Percentiles rank a stretch among this genome's conserved stretches.
These are phyloP conservation scores for Podaxis carcinomalis DNA, from an alignment of 768 basidiomycete genomes.

Conservation along the genomic window DNA sequence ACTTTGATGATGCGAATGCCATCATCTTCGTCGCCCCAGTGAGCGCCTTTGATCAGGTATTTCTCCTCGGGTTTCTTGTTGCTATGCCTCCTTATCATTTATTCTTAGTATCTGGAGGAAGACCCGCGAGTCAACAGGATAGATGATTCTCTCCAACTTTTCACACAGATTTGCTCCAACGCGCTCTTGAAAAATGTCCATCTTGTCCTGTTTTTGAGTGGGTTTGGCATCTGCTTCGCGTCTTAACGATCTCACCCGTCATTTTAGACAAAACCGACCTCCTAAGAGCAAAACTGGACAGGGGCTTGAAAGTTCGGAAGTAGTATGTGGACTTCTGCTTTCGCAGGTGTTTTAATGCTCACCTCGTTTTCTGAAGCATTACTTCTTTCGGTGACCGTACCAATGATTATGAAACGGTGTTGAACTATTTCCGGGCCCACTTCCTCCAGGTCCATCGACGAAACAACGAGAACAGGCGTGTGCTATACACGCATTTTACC, in stretches of 20 bases:
- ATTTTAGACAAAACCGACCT: constrained; percentile 73
- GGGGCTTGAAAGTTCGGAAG: constrained; percentile 68
- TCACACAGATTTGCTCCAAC: constrained; percentile 83
- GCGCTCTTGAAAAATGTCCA: constrained; percentile 69
- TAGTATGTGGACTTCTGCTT: constrained; percentile 47
- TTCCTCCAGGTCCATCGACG: constrained; percentile 78
- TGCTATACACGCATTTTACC: constrained; percentile 79
- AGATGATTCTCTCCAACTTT: constrained; percentile 85
- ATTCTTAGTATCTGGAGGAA: constrained; percentile 73
- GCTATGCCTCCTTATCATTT: constrained; percentile 6
- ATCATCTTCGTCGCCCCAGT: constrained; percentile 80
- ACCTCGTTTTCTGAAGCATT: constrained; percentile 41
- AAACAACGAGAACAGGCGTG: constrained; percentile 76
- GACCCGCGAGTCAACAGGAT: constrained; percentile 83
- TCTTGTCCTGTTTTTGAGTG: constrained; percentile 55
- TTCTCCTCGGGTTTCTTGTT: neutral
- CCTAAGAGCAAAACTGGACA: constrained; percentile 64
- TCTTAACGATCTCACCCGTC: constrained; percentile 12
- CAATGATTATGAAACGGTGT: constrained; percentile 80
- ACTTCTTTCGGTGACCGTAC: constrained; percentile 75
- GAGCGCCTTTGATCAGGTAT: constrained; percentile 74
- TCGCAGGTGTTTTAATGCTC: constrained; percentile 1
- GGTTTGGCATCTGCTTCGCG: constrained; percentile 16
- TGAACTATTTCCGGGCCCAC: constrained; percentile 85
- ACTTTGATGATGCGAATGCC: constrained; percentile 72